Evolutionary conservation across 75 land plant genomes (phyloP).

Genomic region (Pinus taeda): DNA sequence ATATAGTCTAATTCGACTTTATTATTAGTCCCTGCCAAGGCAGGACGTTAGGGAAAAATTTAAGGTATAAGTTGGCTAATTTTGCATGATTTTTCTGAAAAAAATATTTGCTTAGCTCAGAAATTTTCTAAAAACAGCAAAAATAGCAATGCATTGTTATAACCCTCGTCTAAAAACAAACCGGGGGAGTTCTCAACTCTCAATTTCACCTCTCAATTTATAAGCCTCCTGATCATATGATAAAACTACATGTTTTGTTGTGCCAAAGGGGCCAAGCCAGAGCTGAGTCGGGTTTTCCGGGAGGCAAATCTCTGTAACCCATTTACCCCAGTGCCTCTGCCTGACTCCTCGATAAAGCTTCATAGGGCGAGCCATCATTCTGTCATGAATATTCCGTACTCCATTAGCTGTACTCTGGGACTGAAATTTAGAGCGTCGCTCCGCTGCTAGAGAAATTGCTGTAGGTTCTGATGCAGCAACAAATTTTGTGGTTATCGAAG

Average conservation of each 20-base stretch:
- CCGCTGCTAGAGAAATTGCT: conserved; percentile 45
- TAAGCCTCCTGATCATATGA: conserved; percentile 66
- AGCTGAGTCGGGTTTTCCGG: conserved; percentile 59
- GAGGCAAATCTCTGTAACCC: conserved; percentile 79
- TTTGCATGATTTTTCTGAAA: too few species aligned
- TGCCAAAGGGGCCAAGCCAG: conserved; percentile 75
- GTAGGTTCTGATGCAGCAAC: conserved; percentile 24
- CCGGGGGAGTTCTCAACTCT: conserved; percentile 68
- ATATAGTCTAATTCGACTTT: too few species aligned
- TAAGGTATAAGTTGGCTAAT: too few species aligned
- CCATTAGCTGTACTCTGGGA: conserved; percentile 44
- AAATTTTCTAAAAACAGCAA: too few species aligned
- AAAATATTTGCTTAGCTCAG: too few species aligned
- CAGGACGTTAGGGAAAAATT: too few species aligned
- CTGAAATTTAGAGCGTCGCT: conserved; percentile 52
- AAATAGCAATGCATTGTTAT: too few species aligned
- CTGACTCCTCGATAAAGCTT: conserved; percentile 86
- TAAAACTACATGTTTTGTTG: conserved; percentile 60
- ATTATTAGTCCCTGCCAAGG: too few species aligned
- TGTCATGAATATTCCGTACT: neutral
- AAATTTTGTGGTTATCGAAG: neutral
- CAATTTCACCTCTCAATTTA: conserved; percentile 45
- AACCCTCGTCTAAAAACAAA: conserved; percentile 19
- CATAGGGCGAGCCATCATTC: conserved; percentile 13
- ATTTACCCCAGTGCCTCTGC: conserved; percentile 81